These are phyloP conservation scores for Hyaloraphidium curvatum DNA, from an alignment of 192 early-diverging fungal genomes.

Conservation along the genomic window DNA sequence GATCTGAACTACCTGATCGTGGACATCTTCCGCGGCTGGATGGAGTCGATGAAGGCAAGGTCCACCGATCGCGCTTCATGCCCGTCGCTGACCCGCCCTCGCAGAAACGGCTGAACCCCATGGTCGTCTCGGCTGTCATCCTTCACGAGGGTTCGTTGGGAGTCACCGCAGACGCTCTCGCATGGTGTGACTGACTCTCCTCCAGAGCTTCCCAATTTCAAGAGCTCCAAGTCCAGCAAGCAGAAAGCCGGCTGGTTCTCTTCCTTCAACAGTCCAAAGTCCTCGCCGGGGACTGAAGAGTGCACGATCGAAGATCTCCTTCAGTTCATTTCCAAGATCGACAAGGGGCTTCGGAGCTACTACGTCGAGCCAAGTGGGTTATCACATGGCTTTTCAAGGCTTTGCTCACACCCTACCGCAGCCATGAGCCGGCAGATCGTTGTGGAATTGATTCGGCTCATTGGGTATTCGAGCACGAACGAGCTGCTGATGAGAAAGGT, in stretches of 20 bases:
- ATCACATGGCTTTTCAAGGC: background rate
- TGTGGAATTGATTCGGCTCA: slow-evolving; percentile 85
- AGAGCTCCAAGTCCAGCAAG: too few relatives aligned
- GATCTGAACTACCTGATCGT: slow-evolving; percentile 80
- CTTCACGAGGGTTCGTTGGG: slow-evolving; percentile 89
- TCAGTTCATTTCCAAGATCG: slow-evolving; percentile 83
- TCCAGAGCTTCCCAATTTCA: too few relatives aligned
- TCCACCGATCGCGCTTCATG: too few relatives aligned
- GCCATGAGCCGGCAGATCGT: slow-evolving; percentile 82
- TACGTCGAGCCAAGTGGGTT: slow-evolving; percentile 54
- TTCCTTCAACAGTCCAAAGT: too few relatives aligned
- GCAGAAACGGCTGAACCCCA: slow-evolving; percentile 78
- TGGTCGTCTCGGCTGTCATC: slow-evolving; percentile 90
- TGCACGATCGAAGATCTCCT: slow-evolving; percentile 92
- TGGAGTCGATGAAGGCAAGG: slow-evolving; percentile 95
- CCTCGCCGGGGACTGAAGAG: too few relatives aligned
- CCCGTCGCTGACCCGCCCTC: too few relatives aligned
- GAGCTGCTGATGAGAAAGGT: slow-evolving; percentile 93
- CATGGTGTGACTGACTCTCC: too few relatives aligned
- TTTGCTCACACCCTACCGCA: background rate
- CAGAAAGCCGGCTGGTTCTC: too few relatives aligned
- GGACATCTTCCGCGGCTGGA: slow-evolving; percentile 95
- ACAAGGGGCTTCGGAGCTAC: slow-evolving; percentile 91
- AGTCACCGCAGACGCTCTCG: too few relatives aligned
- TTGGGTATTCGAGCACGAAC: slow-evolving; percentile 91